Percentiles rank a stretch among this genome's conserved stretches.
Conservation (phyloP, 2,329 filamentous ascomycete genomes). For the Parastagonospora nodorum region DNA sequence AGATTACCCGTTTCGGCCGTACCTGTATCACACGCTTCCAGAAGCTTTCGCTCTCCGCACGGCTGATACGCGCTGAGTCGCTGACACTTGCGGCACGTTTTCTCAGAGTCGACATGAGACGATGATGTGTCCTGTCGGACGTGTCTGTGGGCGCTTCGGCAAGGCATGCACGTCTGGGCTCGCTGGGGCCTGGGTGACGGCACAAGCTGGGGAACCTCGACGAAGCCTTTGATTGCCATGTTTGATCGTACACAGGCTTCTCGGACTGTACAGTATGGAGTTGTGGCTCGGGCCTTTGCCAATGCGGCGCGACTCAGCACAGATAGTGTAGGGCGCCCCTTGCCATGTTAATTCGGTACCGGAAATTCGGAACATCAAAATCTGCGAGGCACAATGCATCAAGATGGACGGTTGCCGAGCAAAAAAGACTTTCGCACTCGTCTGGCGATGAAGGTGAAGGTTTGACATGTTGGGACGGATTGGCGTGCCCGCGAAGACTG, state of each 20-base stretch:
- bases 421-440: no score
- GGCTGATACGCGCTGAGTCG: slow-evolving; percentile 17
- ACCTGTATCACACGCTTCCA: slow-evolving; percentile 8
- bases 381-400: not conserved
- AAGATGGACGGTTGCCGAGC: not conserved
- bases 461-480: not conserved
- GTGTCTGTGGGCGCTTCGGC: not conserved
- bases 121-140: no score
- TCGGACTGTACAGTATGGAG: not conserved
- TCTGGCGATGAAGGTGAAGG: not conserved
- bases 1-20: not conserved
- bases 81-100: not conserved
- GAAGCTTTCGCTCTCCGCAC: slow-evolving; percentile 20
- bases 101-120: no score
- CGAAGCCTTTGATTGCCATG: not conserved
- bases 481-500: not conserved
- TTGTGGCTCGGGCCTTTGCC: not conserved
- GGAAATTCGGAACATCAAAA: no score
- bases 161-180: not conserved
- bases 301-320: not conserved
- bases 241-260: not conserved
- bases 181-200: no score
- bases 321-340: not conserved
- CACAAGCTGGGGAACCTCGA: not conserved
- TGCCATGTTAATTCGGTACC: no score